Evolutionary conservation across 768 basidiomycete species (phyloP), one percentile per base, ranked within the genome.

Genomic region (Mycena vulgaris): DNA sequence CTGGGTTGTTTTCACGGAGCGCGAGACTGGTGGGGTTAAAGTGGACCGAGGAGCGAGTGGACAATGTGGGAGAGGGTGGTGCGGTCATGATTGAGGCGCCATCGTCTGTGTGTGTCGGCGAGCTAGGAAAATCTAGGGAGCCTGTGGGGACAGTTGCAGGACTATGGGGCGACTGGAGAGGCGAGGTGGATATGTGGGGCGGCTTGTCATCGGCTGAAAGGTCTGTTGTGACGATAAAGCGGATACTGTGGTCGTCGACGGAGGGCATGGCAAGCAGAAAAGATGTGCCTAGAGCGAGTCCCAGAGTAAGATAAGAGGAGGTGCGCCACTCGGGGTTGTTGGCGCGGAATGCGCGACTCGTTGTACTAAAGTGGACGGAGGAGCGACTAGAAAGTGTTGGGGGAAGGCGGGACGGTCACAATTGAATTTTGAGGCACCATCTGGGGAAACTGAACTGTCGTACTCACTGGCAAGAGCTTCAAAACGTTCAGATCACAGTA

Each of bases 61-160:
- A 93, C 13, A 93, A 84, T 0, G 94, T 94, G 1, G 94, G 94
- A 0, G 94, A 95, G 0, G 94, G 93, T 0, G 94, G 94, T 1
- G 80, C 78, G 11, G 69, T 69, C 5, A 79, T 66, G 10, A 79
- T 75, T 0, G 79, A 86, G 27, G 82, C 81, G 40, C 81, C 83
- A 51, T 87, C 86, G n/a, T 86, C 83, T 0, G 76, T 75, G 37
- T 79, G 75, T 5, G 77, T 72, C 1, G 78, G 77, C 0, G 80
- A 80, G 23, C 72, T 69, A 8, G 74, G 78, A 1, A 75, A 69
- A 40, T 77, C 76, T 9, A 75, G 58, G 28, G 68, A 71, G 17
- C 70, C 64, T 11, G 69, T 66, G 27, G 69, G 56, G 11, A n/a
- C 47, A 2, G 16, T 48, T 31, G 68, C 51, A 28, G 72, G 72